Evolutionary conservation across 2,329 filamentous ascomycete genomes (phyloP).

Genomic region (Scedosporium apiospermum): DNA sequence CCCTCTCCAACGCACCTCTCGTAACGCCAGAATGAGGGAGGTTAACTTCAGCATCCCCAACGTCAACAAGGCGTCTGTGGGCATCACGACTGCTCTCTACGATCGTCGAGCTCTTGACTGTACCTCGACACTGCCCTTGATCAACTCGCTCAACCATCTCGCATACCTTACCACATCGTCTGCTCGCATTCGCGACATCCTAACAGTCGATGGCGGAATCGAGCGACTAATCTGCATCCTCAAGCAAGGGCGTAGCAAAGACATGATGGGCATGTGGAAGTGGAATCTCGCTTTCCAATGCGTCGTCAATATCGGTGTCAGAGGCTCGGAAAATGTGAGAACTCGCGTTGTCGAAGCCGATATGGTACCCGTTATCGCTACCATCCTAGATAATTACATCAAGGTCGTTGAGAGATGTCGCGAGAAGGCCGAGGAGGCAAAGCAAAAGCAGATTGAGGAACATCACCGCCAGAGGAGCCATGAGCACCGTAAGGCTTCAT

Average conservation of each 20-base stretch:
- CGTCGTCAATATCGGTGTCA: conserved; percentile 95
- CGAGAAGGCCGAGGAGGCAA: conserved; percentile 75
- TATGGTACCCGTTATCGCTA: conserved; percentile 98
- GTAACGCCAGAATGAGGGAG: conserved; percentile 73
- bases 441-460: conserved; percentile 55
- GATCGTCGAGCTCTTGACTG: conserved; percentile 96
- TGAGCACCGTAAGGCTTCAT: conserved; percentile 37
- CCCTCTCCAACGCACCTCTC: background rate
- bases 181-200: conserved; percentile 90
- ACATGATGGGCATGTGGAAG: conserved; percentile 99
- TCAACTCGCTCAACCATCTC: conserved; percentile 98
- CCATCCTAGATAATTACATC: conserved; percentile 96
- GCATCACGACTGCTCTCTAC: conserved; percentile 96
- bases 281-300: conserved; percentile 99
- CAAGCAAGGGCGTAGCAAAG: conserved; percentile 92
- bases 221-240: conserved; percentile 94
- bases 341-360: conserved; percentile 96
- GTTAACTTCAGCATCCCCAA: conserved; percentile 99
- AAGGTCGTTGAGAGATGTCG: conserved; percentile 88
- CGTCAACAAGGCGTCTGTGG: conserved; percentile 98
- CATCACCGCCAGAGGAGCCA: conserved; percentile 42
- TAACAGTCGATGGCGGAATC: conserved; percentile 97
- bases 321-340: conserved; percentile 86
- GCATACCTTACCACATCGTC: conserved; percentile 98
- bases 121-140: conserved; percentile 92